Base-by-base conservation (phyloP, 176 grass and related monocot genomes). In the Bolboschoenus planiculmis region DNA sequence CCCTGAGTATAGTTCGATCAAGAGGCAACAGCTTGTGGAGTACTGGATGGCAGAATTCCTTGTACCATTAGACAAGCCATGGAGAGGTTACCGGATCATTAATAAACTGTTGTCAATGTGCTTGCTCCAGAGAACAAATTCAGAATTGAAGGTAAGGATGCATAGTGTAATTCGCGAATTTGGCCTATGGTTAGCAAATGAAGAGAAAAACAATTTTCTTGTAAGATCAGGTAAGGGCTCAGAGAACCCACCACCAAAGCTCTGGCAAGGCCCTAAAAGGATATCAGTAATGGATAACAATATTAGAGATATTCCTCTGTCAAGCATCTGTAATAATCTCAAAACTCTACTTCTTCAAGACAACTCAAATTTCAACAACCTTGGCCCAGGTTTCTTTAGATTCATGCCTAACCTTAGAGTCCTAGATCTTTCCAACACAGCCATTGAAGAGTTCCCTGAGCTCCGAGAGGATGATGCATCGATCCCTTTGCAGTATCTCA, bases 271-370 rank as follows among this genome's bases (percentile, higher is more conserved):
- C 23, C 55, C 15, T 47, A 84, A 78, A 43, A 87, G 87, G 78
- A 90, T 97, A 56, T 97, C 94, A 20, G 81, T 97, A 5, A 97
- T 93, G 91, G 90, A 61, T 61, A 97, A 97, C 86, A 82, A 97
- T 35, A 88, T 97, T 85, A 85, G 26, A 27, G 51, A 81, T 1
- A 30, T 97, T 80, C 15, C 33, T 72, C 65, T 88, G 81, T 88
- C 85, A 2, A 91, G 89, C 35, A 78, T 85, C 23, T 97, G 89
- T 78, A 67, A 27, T 57, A 87, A 73, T 7, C 66, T 93, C 21
- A 84, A 76, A 15, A 97, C 91, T 20, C 53, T 97, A 33, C 60
- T 97, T 59, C 63, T 91, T 53, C 94, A 97, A 73, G 90, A 93
- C 70, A 97, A 97, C 43, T 72, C 87, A 75, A 88, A 88, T 26